phyloP scores from a whole-genome alignment of 1,284 basidiomycete genomes.

The Exobasidium rhododendri region DNA sequence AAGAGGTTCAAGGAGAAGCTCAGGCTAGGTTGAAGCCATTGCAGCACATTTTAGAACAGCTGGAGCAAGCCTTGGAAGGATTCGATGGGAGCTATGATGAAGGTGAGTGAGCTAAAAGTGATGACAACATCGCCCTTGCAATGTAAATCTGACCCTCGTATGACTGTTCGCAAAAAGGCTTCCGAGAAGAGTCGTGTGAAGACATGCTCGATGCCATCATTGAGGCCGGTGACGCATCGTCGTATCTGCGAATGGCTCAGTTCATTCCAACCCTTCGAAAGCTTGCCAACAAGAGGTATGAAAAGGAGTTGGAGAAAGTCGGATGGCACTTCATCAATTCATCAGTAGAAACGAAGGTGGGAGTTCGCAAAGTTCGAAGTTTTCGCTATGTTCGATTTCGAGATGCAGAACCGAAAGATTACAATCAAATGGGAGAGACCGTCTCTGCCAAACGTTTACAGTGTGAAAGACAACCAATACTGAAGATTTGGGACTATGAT shows the following conservation, averaged over 20 bases:
- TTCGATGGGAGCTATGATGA: neutral
- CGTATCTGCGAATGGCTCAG: neutral
- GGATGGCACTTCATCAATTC: neutral
- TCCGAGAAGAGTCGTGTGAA: neutral
- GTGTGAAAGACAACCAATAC: neutral
- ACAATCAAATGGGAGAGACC: neutral
- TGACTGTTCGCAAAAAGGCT: no score
- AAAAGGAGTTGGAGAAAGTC: neutral
- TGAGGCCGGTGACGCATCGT: neutral
- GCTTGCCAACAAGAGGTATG: neutral
- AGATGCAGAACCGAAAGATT: slow-evolving; percentile 61
- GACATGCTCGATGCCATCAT: neutral
- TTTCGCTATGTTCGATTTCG: slow-evolving; percentile 75
- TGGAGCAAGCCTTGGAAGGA: neutral
- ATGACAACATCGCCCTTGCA: no score
- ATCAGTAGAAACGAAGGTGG: neutral
- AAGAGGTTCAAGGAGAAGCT: slow-evolving; percentile 50
- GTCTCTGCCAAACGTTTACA: neutral
- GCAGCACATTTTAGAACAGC: neutral
- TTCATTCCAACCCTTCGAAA: neutral
- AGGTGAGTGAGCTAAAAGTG: neutral
- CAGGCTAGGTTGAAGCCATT: neutral
- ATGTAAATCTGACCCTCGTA: no score
- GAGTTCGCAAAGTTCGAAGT: slow-evolving; percentile 57
- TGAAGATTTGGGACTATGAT: neutral